Base-by-base conservation (phyloP, 805 yeast genomes). In the Saturnispora saitoi region DNA sequence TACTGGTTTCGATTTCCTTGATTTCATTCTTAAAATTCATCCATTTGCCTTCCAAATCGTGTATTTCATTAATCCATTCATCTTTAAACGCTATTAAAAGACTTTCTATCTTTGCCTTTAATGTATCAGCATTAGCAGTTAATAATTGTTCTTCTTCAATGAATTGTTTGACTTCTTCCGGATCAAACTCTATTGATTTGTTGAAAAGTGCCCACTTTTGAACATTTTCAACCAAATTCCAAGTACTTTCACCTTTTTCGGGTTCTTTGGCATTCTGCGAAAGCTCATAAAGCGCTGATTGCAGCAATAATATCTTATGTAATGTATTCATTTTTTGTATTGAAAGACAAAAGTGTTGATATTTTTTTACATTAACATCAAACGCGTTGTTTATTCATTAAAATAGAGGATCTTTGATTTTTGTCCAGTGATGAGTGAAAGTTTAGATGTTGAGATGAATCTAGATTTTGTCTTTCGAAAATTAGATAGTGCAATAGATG, bases 1-100 rank as follows among this genome's bases (percentile, higher is more conserved):
- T 64, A 1, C 76, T 76, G 32, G 60, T 58, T 44, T 70, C 73
- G 14, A 73, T 70, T 53, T 62, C 57, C 24, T 66, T 68, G 7
- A 73, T 70, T 48, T 72, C 76, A 11, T 55, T 54, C 41, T 64
- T 61, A 40, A 64, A 66, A 17, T 48, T 56, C 37, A 62, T 63
- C 56, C 68, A 71, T 14, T 58, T 62, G 31, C 54, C 52, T 51
- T 73, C 77, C 12, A 71, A 65, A 49, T 61, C 61, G 24, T 74
- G 70, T 50, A 67, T 63, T 32, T 65, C 69, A 15, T 55, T 55
- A 15, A 67, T 50, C 2, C 69, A 58, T 11, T 59, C 51, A 42
- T 64, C 64, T 47, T 65, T 66, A 48, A 66, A 67, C 5, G 12
- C 17, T 11, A 12, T 6, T 4, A 37, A 12, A 9, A 37, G 8